Evolutionary conservation across 2,329 filamentous ascomycete genomes (phyloP).

Genomic region (Nannizzia gypsea): DNA sequence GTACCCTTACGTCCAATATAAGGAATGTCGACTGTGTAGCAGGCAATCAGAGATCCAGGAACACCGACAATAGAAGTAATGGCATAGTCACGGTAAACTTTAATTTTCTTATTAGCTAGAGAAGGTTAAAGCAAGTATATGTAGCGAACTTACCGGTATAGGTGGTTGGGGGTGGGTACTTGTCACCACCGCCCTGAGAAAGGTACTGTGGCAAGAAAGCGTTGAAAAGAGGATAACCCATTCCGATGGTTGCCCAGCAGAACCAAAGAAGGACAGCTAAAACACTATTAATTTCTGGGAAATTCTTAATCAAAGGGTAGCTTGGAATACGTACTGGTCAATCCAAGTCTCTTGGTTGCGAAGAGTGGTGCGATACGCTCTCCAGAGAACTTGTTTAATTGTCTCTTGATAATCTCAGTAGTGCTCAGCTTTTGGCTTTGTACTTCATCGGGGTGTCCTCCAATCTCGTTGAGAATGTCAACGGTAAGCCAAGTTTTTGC

Average conservation of each 20-base stretch:
- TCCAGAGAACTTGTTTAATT: conserved; percentile 54
- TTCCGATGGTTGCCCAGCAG: conserved; percentile 69
- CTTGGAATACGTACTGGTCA: conserved; percentile 32
- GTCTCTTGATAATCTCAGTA: conserved; percentile 44
- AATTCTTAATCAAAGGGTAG: conserved; percentile 26
- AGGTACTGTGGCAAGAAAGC: conserved; percentile 83
- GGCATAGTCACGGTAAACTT: conserved; percentile 64
- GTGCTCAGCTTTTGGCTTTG: conserved; percentile 31
- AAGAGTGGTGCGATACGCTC: conserved; percentile 56
- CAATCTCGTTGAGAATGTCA: conserved; percentile 49
- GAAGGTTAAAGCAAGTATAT: background rate
- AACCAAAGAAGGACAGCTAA: conserved; percentile 52
- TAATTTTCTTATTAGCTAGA: conserved; percentile 6
- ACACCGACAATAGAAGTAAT: conserved; percentile 68
- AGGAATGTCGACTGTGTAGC: conserved; percentile 59
- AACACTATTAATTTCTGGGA: conserved; percentile 10
- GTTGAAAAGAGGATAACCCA: conserved; percentile 82
- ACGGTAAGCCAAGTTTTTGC: conserved; percentile 63
- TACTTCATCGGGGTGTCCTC: conserved; percentile 36
- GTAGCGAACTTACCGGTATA: conserved; percentile 21
- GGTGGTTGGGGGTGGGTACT: conserved; percentile 26
- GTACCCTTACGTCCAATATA: conserved; percentile 49
- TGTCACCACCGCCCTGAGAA: conserved; percentile 41
- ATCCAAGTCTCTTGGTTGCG: conserved; percentile 35
- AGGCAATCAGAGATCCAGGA: conserved; percentile 63